A percentile compares a stretch with the other conserved stretches of the same genome.
phyloP scores from a whole-genome alignment of 2,329 filamentous ascomycete genomes.

The Penicillium italicum region DNA sequence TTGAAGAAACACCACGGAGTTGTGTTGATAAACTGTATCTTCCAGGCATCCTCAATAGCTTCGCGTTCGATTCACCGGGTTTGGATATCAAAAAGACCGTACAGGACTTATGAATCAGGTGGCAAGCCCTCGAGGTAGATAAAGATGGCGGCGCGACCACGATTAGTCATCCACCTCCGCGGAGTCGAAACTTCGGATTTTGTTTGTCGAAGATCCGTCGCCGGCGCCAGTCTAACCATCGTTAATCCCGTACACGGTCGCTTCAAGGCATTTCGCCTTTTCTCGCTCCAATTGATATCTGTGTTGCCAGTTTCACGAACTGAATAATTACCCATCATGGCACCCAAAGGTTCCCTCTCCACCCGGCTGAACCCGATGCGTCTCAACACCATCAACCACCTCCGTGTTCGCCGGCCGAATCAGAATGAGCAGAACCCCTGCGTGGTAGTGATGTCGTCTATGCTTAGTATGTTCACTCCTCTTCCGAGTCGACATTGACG shows the following conservation, averaged over 20 bases:
- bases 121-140: constrained; percentile 5
- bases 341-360: constrained; percentile 41
- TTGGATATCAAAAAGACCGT: neutral
- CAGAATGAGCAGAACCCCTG: constrained; percentile 62
- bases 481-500: neutral
- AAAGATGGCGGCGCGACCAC: neutral
- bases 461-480: constrained; percentile 55
- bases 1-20: constrained; percentile 12
- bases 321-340: constrained; percentile 32
- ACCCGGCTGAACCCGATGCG: constrained; percentile 46
- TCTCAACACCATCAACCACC: constrained; percentile 49
- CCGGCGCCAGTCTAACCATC: constrained; percentile 9
- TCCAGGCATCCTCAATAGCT: constrained; percentile 20
- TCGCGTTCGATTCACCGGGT: too few relatives aligned
- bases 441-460: constrained; percentile 62
- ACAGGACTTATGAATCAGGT: neutral
- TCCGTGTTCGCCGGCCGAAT: constrained; percentile 63
- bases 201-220: constrained; percentile 13
- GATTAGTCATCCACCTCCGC: constrained; percentile 36
- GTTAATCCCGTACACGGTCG: constrained; percentile 10
- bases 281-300: neutral
- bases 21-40: constrained; percentile 17
- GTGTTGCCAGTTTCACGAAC: neutral
- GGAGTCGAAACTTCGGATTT: constrained; percentile 27
- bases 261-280: constrained; percentile 3